Percentiles rank a stretch among this genome's conserved stretches.
Conservation (phyloP, 2,329 filamentous ascomycete genomes). For the Ophiocordyceps camponoti-leonardi region DNA sequence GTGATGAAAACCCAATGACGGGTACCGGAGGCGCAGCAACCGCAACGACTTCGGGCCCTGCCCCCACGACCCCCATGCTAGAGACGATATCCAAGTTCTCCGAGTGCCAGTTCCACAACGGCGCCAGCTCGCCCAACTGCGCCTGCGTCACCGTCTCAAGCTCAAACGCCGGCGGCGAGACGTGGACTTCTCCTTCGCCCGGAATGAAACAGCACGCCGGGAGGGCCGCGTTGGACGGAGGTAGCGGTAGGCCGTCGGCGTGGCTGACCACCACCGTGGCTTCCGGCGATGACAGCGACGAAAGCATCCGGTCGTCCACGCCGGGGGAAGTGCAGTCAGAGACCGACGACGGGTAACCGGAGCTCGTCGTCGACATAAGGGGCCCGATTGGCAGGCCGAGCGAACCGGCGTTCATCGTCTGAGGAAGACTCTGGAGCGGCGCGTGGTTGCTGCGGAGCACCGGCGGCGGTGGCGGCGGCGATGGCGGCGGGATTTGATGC, state of each 20-base stretch:
- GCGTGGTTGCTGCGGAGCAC: not conserved
- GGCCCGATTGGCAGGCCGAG: no score
- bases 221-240: not conserved
- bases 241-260: not conserved
- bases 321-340: not conserved
- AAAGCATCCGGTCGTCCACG: not conserved
- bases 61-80: not conserved
- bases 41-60: not conserved
- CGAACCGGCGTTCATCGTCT: not conserved
- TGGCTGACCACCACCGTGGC: not conserved
- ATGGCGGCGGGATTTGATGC: not conserved
- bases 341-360: not conserved
- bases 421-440: not conserved
- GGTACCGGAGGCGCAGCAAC: not conserved
- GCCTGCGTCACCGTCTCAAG: constrained; percentile 7
- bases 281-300: not conserved
- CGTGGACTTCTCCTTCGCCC: not conserved
- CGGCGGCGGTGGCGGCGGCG: no score
- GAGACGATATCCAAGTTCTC: constrained; percentile 5
- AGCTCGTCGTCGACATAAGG: not conserved
- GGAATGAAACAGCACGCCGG: not conserved
- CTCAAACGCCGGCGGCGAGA: constrained; percentile 4
- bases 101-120: constrained; percentile 9
- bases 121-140: constrained; percentile 8
- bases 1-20: not conserved